phyloP scores from a whole-genome alignment of 2,329 filamentous ascomycete genomes.

The Aspergillus pseudotamarii region DNA sequence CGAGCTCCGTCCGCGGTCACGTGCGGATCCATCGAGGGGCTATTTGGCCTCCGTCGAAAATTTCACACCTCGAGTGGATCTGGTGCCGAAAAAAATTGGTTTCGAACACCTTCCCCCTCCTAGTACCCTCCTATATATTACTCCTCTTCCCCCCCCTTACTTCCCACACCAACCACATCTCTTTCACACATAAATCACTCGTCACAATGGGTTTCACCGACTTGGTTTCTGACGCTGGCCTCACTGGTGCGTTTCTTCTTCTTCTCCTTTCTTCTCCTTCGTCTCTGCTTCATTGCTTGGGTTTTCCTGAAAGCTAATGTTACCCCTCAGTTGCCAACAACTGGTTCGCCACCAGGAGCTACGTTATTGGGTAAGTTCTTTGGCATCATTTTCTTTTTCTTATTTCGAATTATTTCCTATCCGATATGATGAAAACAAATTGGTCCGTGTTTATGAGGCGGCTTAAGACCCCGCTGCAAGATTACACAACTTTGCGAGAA shows the following conservation, averaged over 20 bases:
- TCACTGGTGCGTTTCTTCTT: conserved; percentile 55
- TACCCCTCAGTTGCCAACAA: conserved; percentile 47
- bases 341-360: conserved; percentile 65
- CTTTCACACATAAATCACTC: conserved; percentile 19
- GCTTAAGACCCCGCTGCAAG: conserved; percentile 86
- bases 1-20: conserved; percentile 37
- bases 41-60: conserved; percentile 25
- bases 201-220: conserved; percentile 68
- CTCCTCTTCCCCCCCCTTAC: conserved; percentile 22
- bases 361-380: conserved; percentile 75
- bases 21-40: conserved; percentile 31
- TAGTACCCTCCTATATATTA: conserved; percentile 29
- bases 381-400: conserved; percentile 17
- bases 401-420: conserved; percentile 18
- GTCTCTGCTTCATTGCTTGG: conserved; percentile 15
- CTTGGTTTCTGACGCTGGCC: conserved; percentile 64
- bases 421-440: conserved; percentile 76
- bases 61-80: conserved; percentile 29
- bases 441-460: conserved; percentile 96
- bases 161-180: conserved; percentile 24
- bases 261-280: conserved; percentile 16
- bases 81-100: conserved; percentile 23
- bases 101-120: conserved; percentile 33
- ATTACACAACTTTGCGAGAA: conserved; percentile 73
- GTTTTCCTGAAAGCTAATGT: conserved; percentile 31